These are phyloP conservation scores for Sporisorium exsertum DNA, from an alignment of 1,284 basidiomycete genomes.

Conservation along the genomic window DNA sequence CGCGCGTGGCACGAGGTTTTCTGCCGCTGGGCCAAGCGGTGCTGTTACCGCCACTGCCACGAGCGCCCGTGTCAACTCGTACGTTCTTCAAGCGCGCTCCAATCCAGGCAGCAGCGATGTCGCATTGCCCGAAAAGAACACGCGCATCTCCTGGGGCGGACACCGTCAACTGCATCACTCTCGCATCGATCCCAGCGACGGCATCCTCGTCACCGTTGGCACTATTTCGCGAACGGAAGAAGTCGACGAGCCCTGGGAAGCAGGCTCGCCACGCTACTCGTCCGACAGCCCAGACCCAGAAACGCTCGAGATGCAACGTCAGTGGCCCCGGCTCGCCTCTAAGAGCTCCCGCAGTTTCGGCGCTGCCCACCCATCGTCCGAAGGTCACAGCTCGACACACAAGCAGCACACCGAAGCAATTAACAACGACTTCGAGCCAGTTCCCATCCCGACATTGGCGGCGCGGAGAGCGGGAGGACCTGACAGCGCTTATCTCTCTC, in stretches of 20 bases:
- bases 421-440: slow-evolving; percentile 8
- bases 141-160: slow-evolving; percentile 25
- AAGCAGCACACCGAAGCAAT: not conserved
- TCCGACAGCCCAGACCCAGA: slow-evolving; percentile 38
- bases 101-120: slow-evolving; percentile 4
- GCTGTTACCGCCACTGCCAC: not conserved
- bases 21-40: not conserved
- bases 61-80: slow-evolving; percentile 21
- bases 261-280: slow-evolving; percentile 37
- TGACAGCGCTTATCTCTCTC: not conserved
- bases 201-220: slow-evolving; percentile 39
- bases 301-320: slow-evolving; percentile 28
- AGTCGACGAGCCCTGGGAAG: slow-evolving; percentile 22
- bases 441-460: slow-evolving; percentile 5
- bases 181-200: slow-evolving; percentile 14
- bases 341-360: not conserved
- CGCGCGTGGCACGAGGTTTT: not conserved
- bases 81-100: slow-evolving; percentile 21
- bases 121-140: slow-evolving; percentile 4
- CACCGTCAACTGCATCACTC: slow-evolving; percentile 7
- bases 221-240: slow-evolving; percentile 33
- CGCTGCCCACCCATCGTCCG: not conserved
- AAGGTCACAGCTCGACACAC: not conserved
- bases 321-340: slow-evolving; percentile 21
- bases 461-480: not conserved